Evolutionary conservation across 768 basidiomycete species (phyloP).

Genomic region (Mycena chlorophos): DNA sequence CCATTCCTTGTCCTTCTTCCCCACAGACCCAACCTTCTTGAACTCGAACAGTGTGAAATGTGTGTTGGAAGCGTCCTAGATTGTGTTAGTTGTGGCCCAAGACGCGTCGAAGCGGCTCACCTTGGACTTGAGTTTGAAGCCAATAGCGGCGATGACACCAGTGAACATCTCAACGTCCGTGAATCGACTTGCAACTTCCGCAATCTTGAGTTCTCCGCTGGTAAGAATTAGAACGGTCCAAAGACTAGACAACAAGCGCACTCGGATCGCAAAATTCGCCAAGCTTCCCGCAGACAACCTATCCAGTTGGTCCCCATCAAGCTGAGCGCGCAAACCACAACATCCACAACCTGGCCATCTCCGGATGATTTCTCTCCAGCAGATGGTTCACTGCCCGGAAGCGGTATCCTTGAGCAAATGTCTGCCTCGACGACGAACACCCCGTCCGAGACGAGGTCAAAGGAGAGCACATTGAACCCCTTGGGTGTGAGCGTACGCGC

Average conservation of each 20-base stretch:
- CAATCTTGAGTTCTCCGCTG: conserved; percentile 82
- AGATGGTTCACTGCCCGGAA: conserved; percentile 74
- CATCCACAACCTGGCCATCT: conserved; percentile 81
- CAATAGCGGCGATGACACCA: conserved; percentile 60
- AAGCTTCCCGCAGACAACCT: conserved; percentile 84
- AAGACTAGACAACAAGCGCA: conserved; percentile 38
- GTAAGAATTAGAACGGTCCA: conserved; percentile 12
- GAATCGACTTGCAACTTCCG: conserved; percentile 88
- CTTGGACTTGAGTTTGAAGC: conserved; percentile 72
- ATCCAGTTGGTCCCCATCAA: conserved; percentile 98
- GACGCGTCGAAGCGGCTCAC: conserved; percentile 37
- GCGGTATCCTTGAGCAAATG: conserved; percentile 73
- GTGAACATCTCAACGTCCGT: conserved; percentile 65
- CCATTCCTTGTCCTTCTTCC: conserved; percentile 63
- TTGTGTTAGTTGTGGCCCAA: not conserved
- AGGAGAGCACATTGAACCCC: conserved; percentile 71
- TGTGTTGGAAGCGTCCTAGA: conserved; percentile 75
- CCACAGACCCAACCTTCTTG: conserved; percentile 52
- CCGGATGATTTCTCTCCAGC: conserved; percentile 43
- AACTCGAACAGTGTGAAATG: conserved; percentile 89
- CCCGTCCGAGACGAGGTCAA: conserved; percentile 75
- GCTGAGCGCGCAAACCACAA: conserved; percentile 91
- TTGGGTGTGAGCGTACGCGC: conserved; percentile 72
- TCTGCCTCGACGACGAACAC: conserved; percentile 88
- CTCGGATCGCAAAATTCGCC: conserved; percentile 84